These are phyloP conservation scores for Populus trichocarpa DNA, from an alignment of 441 rosid species.

Conservation along the genomic window DNA sequence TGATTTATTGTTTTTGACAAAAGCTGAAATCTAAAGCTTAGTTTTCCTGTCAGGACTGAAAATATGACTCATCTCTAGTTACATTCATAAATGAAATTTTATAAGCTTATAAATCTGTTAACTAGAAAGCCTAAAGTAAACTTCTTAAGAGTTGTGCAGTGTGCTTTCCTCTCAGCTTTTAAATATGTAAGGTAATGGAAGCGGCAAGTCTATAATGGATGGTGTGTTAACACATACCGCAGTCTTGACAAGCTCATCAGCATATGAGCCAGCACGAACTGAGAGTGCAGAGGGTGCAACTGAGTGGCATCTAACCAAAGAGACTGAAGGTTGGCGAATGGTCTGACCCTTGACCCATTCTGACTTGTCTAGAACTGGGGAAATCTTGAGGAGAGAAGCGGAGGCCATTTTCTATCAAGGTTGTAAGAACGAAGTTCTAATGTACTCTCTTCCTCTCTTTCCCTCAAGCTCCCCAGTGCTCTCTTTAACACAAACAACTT, in stretches of 20 bases:
- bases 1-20: too few relatives aligned
- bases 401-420: slow-evolving; percentile 52
- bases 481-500: neutral
- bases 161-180: too few relatives aligned
- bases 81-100: too few relatives aligned
- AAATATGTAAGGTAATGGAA: neutral
- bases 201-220: too few relatives aligned
- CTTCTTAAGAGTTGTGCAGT: too few relatives aligned
- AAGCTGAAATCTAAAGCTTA: too few relatives aligned
- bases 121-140: too few relatives aligned
- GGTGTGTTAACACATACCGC: slow-evolving; percentile 44
- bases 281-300: slow-evolving; percentile 38
- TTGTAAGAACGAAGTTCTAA: neutral
- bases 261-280: slow-evolving; percentile 70
- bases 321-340: slow-evolving; percentile 53
- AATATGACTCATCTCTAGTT: too few relatives aligned
- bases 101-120: too few relatives aligned
- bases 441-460: neutral
- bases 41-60: too few relatives aligned
- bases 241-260: slow-evolving; percentile 89
- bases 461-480: neutral
- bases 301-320: slow-evolving; percentile 41
- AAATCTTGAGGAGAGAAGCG: slow-evolving; percentile 70
- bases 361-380: slow-evolving; percentile 68
- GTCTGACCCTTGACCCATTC: slow-evolving; percentile 62